phyloP scores from a whole-genome alignment of 805 yeast species.

The Ogataea kodamae region DNA sequence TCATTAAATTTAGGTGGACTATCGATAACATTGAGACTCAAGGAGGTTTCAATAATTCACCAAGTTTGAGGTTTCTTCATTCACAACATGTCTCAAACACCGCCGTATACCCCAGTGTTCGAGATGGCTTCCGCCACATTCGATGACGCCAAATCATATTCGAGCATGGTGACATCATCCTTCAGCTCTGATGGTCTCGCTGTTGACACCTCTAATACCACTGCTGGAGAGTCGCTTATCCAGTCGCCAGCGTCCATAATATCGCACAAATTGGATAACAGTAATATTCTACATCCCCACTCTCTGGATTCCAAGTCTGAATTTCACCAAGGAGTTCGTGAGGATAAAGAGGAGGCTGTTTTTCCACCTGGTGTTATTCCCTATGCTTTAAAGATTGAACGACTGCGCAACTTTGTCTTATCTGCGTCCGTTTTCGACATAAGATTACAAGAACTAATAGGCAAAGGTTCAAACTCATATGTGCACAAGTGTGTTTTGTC shows the following conservation, averaged over 20 bases:
- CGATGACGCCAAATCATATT: slow-evolving; percentile 6
- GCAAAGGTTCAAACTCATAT: slow-evolving; percentile 31
- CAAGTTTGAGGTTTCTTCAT: slow-evolving; percentile 1
- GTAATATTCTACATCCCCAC: slow-evolving; percentile 2
- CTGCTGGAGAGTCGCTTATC: slow-evolving; percentile 5
- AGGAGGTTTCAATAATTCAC: no score
- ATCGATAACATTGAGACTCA: no score
- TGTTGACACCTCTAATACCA: slow-evolving; percentile 6
- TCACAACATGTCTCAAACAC: slow-evolving; percentile 12
- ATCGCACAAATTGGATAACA: slow-evolving; percentile 6
- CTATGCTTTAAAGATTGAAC: slow-evolving; percentile 17
- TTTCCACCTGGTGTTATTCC: background rate
- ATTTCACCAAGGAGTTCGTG: background rate
- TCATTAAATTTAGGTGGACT: no score
- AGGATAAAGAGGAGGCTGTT: background rate
- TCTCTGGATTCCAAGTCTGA: slow-evolving; percentile 3
- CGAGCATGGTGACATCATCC: slow-evolving; percentile 1
- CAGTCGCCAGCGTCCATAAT: slow-evolving; percentile 11
- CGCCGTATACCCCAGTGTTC: slow-evolving; percentile 17
- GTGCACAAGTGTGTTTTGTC: slow-evolving; percentile 24
- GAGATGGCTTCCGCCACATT: slow-evolving; percentile 11
- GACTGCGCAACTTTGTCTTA: slow-evolving; percentile 21
- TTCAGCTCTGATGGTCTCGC: slow-evolving; percentile 1
- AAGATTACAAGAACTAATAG: slow-evolving; percentile 19
- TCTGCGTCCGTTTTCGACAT: slow-evolving; percentile 21